Evolutionary conservation across 345 rosid species (phyloP).

Genomic region (Rhizophora apiculata): DNA sequence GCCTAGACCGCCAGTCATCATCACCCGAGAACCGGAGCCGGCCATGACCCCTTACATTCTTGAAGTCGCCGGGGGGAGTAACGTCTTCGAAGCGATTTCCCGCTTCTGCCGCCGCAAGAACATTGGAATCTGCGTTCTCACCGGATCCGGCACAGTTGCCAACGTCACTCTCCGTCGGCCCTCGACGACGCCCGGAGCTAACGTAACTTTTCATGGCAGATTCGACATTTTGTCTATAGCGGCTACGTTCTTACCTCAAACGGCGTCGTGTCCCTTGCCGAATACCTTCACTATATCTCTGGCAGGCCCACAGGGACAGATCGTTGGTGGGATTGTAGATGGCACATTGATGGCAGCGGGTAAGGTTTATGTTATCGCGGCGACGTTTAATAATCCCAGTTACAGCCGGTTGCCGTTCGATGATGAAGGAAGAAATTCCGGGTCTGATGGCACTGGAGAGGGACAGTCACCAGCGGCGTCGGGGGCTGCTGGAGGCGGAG

Average conservation of each 20-base stretch:
- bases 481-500: conserved; percentile 37
- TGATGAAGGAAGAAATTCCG: conserved; percentile 37
- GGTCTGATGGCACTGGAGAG: conserved; percentile 46
- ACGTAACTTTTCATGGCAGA: conserved; percentile 79
- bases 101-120: conserved; percentile 63
- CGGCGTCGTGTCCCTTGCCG: conserved; percentile 42
- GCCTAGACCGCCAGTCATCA: conserved; percentile 64
- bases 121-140: conserved; percentile 62
- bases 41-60: conserved; percentile 86
- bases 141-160: conserved; percentile 75
- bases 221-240: conserved; percentile 86
- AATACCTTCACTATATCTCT: conserved; percentile 62
- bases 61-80: conserved; percentile 72
- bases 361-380: conserved; percentile 65
- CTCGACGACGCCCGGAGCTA: conserved; percentile 61
- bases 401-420: conserved; percentile 53
- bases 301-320: conserved; percentile 94
- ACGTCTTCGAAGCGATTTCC: conserved; percentile 58
- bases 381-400: conserved; percentile 70
- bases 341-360: conserved; percentile 76
- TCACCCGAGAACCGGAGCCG: conserved; percentile 64
- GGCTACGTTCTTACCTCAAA: conserved; percentile 66
- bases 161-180: conserved; percentile 90
- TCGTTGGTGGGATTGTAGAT: conserved; percentile 80
- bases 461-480: conserved; percentile 52